Evolutionary conservation across 805 yeast species (phyloP), one percentile per base, ranked within the genome.

Genomic region (Osmozyma mogii): DNA sequence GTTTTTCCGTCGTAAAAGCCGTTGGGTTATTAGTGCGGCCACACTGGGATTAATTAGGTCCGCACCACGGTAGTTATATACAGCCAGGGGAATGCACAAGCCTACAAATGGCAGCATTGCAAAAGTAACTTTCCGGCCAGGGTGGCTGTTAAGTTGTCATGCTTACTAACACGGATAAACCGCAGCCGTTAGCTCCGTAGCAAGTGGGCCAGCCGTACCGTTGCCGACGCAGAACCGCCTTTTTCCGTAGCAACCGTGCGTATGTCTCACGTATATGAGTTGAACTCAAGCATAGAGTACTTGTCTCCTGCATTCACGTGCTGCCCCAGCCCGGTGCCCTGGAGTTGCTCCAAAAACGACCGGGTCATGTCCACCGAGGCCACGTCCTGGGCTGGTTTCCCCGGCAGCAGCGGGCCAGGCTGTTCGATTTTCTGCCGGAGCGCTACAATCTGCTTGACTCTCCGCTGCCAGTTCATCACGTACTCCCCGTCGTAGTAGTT

Each of bases 401-500:
- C 32, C 34, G 13, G 24, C 17, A 2, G 25, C 23, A 3, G 32
- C 25, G 25, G 22, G 10, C 20, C 27, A 6, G 13, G 24, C 4
- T 17, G 34, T 25, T 35, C 25, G 22, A 61, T 49, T 27, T 55
- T 54, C 8, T 44, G 41, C 15, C 54, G 45, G n/a, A 64, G 35
- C 2, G 41, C 38, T 9, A 41, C 38, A 13, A 80, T 65, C 40
- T 78, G 84, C 32, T 61, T 68, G 40, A 73, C 65, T 35, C 94
- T 61, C 39, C 73, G 72, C 11, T 71, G 65, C 94, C 94, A 84
- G 44, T 69, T 76, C 22, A 78, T 69, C 6, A 65, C 58, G 52
- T 68, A 75, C 20, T 60, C 61, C 4, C 77, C 76, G 10, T 40
- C 31, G 14, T 36, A 40, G 28, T 65, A 65, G 8, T 73, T 56